Conservation (phyloP, 1,284 basidiomycete genomes). For the Peniophora sp. region DNA sequence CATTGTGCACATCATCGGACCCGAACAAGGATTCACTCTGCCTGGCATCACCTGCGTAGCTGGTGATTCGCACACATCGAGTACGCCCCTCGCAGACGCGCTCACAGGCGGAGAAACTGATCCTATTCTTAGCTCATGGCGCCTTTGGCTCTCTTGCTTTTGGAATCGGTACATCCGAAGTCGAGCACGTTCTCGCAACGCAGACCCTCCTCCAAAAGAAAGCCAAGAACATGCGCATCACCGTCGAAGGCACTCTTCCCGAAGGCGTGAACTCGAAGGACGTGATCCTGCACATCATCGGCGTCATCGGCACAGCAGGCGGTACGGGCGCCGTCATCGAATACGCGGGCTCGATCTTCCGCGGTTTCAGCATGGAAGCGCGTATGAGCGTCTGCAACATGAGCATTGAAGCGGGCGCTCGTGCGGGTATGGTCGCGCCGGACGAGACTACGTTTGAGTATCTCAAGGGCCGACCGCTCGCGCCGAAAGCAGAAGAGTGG, state of each 20-base stretch:
- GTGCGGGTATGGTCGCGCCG: slow-evolving; percentile 93
- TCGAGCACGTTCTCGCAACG: slow-evolving; percentile 95
- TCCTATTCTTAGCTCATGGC: slow-evolving; percentile 66
- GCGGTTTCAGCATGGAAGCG: slow-evolving; percentile 89
- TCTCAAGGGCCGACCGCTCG: slow-evolving; percentile 79
- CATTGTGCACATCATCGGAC: slow-evolving; percentile 94
- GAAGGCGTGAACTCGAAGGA: slow-evolving; percentile 94
- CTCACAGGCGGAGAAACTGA: no score
- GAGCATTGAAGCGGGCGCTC: slow-evolving; percentile 94
- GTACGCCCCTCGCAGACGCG: slow-evolving; percentile 32
- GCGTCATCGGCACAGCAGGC: slow-evolving; percentile 89
- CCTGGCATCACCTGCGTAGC: slow-evolving; percentile 95
- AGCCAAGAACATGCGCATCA: slow-evolving; percentile 94
- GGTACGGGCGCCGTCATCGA: slow-evolving; percentile 93
- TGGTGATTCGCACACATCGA: slow-evolving; percentile 92
- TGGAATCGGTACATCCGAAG: slow-evolving; percentile 94
- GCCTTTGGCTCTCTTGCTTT: slow-evolving; percentile 95
- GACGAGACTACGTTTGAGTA: slow-evolving; percentile 90
- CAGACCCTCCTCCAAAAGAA: slow-evolving; percentile 91
- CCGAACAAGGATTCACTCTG: slow-evolving; percentile 94
- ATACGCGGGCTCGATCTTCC: slow-evolving; percentile 88
- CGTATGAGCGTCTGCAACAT: slow-evolving; percentile 98
- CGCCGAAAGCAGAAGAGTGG: slow-evolving; percentile 87
- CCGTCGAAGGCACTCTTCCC: slow-evolving; percentile 78
- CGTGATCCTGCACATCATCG: slow-evolving; percentile 92